A percentile compares a stretch with the other conserved stretches of the same genome.
These are phyloP conservation scores for Gastrolobium bilobum DNA, from an alignment of 306 rosid species.

Conservation along the genomic window DNA sequence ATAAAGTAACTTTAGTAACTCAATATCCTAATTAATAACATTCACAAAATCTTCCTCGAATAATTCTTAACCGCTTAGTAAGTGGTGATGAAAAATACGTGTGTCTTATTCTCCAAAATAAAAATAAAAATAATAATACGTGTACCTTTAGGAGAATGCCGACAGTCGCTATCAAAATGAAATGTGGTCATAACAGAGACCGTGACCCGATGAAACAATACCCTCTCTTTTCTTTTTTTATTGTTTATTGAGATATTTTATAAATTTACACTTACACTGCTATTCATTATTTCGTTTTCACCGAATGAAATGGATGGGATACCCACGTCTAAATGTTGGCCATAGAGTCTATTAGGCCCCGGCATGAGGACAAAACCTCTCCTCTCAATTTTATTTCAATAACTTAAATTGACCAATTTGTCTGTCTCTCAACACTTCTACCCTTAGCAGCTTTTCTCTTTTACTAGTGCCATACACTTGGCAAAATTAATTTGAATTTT, in stretches of 20 bases:
- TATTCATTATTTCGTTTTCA: constrained; percentile 20
- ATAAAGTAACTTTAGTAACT: too few relatives aligned
- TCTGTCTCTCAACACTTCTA: too few relatives aligned
- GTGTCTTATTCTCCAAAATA: too few relatives aligned
- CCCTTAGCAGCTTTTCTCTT: too few relatives aligned
- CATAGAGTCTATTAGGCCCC: constrained; percentile 14
- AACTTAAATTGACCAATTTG: too few relatives aligned
- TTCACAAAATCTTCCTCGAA: too few relatives aligned
- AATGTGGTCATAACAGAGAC: constrained; percentile 12
- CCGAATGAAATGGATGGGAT: background rate
- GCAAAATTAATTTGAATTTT: too few relatives aligned
- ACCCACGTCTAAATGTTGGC: constrained; percentile 26
- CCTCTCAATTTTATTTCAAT: background rate
- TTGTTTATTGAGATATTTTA: background rate
- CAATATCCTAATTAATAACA: too few relatives aligned
- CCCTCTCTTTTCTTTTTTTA: background rate
- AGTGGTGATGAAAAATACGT: constrained; percentile 28
- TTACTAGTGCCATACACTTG: too few relatives aligned
- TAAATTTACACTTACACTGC: background rate
- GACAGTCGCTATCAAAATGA: constrained; percentile 55
- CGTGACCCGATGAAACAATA: background rate
- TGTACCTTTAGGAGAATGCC: constrained; percentile 45
- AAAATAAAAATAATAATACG: too few relatives aligned
- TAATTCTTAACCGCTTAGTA: background rate
- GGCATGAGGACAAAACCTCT: background rate